These are phyloP conservation scores for Medicago lupulina DNA, from an alignment of 306 rosid genomes.

Conservation along the genomic window DNA sequence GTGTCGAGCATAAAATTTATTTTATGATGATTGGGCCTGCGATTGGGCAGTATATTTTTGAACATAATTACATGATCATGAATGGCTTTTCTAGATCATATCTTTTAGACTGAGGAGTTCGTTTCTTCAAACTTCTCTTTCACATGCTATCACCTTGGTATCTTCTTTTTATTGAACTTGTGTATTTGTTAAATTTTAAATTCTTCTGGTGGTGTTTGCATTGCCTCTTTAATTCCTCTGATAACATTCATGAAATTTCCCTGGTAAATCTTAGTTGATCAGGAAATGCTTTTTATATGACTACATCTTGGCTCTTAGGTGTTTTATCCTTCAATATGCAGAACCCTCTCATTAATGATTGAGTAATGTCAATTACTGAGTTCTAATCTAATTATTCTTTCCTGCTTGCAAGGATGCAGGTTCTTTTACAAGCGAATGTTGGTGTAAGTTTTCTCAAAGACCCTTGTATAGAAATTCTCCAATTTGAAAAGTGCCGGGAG, in stretches of 20 bases:
- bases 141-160: neutral
- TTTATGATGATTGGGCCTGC: slow-evolving; percentile 23
- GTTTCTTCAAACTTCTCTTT: neutral
- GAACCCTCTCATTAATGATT: slow-evolving; percentile 37
- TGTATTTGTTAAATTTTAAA: slow-evolving; percentile 22
- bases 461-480: slow-evolving; percentile 93
- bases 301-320: neutral
- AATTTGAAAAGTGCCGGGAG: slow-evolving; percentile 78
- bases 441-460: slow-evolving; percentile 70
- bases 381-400: slow-evolving; percentile 62
- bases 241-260: slow-evolving; percentile 28
- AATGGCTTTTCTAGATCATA: slow-evolving; percentile 26
- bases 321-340: slow-evolving; percentile 30
- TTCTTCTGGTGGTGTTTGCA: slow-evolving; percentile 13
- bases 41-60: neutral
- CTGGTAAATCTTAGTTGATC: slow-evolving; percentile 24
- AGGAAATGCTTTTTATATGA: slow-evolving; percentile 7
- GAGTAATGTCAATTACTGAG: slow-evolving; percentile 36
- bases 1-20: neutral
- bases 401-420: slow-evolving; percentile 93
- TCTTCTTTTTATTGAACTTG: slow-evolving; percentile 32
- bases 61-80: too few relatives aligned
- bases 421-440: slow-evolving; percentile 87
- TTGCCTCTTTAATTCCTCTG: slow-evolving; percentile 36
- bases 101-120: neutral